Evolutionary conservation across 164 flowering plant genomes (phyloP).

Genomic region (Stephania cephalantha): DNA sequence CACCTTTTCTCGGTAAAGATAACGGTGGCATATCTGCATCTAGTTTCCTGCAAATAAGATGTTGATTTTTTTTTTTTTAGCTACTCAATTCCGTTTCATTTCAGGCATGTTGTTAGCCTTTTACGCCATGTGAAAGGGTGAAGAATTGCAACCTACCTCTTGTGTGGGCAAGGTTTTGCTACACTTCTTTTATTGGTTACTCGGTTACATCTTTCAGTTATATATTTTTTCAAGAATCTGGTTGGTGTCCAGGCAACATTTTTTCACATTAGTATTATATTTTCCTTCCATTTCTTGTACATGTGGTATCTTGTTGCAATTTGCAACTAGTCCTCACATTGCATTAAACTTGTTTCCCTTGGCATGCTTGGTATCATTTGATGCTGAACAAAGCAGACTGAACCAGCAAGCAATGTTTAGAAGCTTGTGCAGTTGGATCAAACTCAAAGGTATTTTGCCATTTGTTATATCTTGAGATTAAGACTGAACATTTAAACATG

Average conservation of each 20-base stretch:
- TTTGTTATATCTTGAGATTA: background rate
- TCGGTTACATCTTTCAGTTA: background rate
- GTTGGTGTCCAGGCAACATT: background rate
- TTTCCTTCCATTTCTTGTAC: background rate
- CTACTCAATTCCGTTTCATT: slow-evolving; percentile 20
- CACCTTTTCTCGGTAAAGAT: slow-evolving; percentile 30
- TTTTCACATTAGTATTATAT: background rate
- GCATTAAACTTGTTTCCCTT: background rate
- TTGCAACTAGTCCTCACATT: background rate
- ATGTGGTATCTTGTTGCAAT: background rate
- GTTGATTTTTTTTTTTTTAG: slow-evolving; percentile 7
- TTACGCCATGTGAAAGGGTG: slow-evolving; percentile 25
- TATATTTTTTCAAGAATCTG: background rate
- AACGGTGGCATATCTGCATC: slow-evolving; percentile 30
- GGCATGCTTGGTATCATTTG: background rate
- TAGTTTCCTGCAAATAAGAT: slow-evolving; percentile 19
- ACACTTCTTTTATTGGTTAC: slow-evolving; percentile 6
- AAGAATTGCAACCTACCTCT: slow-evolving; percentile 16
- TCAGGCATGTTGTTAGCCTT: slow-evolving; percentile 30
- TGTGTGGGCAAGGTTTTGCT: slow-evolving; percentile 21
- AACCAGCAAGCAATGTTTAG: background rate
- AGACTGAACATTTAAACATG: background rate
- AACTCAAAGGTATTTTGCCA: background rate
- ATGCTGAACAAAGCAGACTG: background rate
- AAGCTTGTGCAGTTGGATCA: background rate